Conservation (phyloP, 2,329 filamentous ascomycete species). For the Penicillium nordicum region DNA sequence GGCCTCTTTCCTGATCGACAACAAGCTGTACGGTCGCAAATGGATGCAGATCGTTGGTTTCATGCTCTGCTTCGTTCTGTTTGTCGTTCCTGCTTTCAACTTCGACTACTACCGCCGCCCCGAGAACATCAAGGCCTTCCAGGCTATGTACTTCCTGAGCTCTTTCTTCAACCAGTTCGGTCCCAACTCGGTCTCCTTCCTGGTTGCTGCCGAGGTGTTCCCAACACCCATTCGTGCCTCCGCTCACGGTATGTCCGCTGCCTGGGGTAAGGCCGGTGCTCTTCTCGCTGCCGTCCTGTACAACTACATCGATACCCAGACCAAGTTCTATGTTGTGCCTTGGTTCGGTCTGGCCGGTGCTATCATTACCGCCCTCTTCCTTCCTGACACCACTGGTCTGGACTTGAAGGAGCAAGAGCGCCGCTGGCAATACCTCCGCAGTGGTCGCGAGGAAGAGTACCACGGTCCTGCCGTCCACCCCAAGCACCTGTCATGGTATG, state of each 20-base stretch:
- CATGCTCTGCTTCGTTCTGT: conserved; percentile 88
- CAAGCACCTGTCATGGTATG: conserved; percentile 82
- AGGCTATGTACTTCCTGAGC: conserved; percentile 96
- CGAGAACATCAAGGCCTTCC: conserved; percentile 78
- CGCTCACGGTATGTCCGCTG: conserved; percentile 92
- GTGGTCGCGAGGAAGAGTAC: conserved; percentile 75
- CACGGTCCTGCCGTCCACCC: conserved; percentile 91
- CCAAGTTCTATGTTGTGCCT: conserved; percentile 86
- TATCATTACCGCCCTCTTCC: conserved; percentile 76
- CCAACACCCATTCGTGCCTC: conserved; percentile 89
- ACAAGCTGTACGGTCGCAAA: conserved; percentile 94
- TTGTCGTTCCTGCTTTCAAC: conserved; percentile 85
- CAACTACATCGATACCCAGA: conserved; percentile 85
- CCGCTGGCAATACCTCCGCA: conserved; percentile 81
- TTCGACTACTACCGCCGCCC: conserved; percentile 75
- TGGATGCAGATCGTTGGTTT: conserved; percentile 96
- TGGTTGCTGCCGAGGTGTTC: conserved; percentile 94
- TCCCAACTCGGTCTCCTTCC: conserved; percentile 93
- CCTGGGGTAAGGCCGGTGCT: conserved; percentile 82
- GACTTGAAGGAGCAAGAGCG: conserved; percentile 97
- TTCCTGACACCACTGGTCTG: conserved; percentile 94
- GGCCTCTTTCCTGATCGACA: conserved; percentile 84
- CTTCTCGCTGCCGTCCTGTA: conserved; percentile 83
- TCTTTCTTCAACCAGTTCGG: conserved; percentile 99
- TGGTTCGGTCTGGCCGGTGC: conserved; percentile 93